Base-by-base conservation (phyloP, 176 grass and related monocot species). In the Phyllostachys edulis region DNA sequence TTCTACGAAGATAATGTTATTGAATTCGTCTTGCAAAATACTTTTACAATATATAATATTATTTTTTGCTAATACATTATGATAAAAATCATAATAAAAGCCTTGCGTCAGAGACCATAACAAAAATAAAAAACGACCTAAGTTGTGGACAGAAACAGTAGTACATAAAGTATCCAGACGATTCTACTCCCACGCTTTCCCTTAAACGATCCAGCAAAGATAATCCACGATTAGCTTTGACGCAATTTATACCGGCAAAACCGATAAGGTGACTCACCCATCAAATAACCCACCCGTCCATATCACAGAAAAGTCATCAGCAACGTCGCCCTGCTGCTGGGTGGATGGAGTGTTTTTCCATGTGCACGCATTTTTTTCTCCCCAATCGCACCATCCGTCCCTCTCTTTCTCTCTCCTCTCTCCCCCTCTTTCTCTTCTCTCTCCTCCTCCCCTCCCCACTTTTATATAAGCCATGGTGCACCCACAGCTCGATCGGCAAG, bases 381-480 rank as follows among this genome's bases (percentile, higher is more conserved):
- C 41, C 11, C 72, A 8, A 23, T 18, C 62, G 20, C 38, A 46
- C 51, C 77, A 52, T 71, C 38, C 3, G 57, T 13, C 63, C 29
- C 14, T 36, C 0, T 36, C 29, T 21, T 3, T 13, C n/a, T 40
- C 45, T 26, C 57, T 1, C 40, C 24, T 14, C 45, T 7, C n/a
- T 13, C 63, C 29, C 14, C 17, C 0, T 36, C 29, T 21, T 3
- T 13, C n/a, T 40, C 45, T 26, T n/a, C n/a, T n/a, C n/a, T n/a
- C n/a, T n/a, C n/a, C 73, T 73, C 0, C 73, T 67, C 39, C 29
- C 26, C 75, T 56, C 72, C 67, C 67, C n/a, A 17, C 41, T 21
- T 74, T 69, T 90, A 84, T 91, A 91, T 87, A 87, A 76, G 74
- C 80, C 89, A 80, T 84, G 62, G 89, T 87, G 89, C 89, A 91